Percentiles rank a stretch among this genome's conserved stretches.
Evolutionary conservation across 108 stramenopile genomes (phyloP).

Genomic region (Pseudonitzschia multistriata): DNA sequence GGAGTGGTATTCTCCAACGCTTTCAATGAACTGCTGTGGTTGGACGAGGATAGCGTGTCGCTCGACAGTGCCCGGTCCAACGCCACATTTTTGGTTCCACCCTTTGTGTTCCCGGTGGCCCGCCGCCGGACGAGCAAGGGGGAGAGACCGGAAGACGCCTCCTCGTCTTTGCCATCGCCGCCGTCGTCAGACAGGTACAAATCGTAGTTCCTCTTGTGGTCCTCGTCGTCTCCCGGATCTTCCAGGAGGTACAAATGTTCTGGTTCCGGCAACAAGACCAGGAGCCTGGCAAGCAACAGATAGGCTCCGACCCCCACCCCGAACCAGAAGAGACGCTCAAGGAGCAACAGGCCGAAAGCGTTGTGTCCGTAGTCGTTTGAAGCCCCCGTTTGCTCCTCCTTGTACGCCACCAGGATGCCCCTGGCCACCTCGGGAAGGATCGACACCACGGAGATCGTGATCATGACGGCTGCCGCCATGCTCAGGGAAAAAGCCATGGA

Average conservation of each 20-base stretch:
- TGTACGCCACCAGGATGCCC: constrained; percentile 8
- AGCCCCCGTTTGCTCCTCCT: too few species aligned
- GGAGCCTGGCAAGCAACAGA: constrained; percentile 25
- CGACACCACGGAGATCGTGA: constrained; percentile 49
- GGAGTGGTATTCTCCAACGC: background rate
- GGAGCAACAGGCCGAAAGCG: background rate
- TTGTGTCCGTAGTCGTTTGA: too few species aligned
- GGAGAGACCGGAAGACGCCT: constrained; percentile 6
- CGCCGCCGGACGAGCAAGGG: constrained; percentile 1
- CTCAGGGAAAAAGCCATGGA: constrained; percentile 60
- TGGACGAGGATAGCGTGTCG: background rate
- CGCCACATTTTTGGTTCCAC: background rate
- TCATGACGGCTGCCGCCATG: constrained; percentile 62
- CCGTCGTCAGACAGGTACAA: constrained; percentile 20
- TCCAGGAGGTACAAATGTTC: constrained; percentile 36
- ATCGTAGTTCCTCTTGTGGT: constrained; percentile 5
- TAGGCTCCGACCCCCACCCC: constrained; percentile 28
- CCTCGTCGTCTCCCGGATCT: constrained; percentile 3
- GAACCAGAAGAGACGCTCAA: constrained; percentile 32
- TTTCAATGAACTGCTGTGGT: background rate
- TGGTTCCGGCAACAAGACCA: constrained; percentile 71
- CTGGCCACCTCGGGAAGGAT: constrained; percentile 53
- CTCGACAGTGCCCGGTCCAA: constrained; percentile 11
- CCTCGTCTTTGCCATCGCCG: constrained; percentile 3
- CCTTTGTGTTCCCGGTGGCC: background rate